Percentiles rank a stretch among this genome's conserved stretches.
These are phyloP conservation scores for Aspergillus fijiensis DNA, from an alignment of 2,329 filamentous ascomycete genomes.

Conservation along the genomic window DNA sequence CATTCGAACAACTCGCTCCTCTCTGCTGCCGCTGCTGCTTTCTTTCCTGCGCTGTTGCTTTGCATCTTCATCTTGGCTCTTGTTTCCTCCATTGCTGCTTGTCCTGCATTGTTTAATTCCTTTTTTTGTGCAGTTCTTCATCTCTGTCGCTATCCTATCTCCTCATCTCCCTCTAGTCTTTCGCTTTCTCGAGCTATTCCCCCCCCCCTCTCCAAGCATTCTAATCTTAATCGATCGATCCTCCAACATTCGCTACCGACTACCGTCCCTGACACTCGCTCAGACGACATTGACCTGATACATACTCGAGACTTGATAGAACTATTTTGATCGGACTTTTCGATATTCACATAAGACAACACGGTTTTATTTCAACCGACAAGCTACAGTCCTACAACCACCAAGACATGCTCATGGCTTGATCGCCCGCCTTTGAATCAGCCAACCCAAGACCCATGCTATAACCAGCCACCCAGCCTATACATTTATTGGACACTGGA, in stretches of 20 bases:
- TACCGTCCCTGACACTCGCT: slow-evolving; percentile 19
- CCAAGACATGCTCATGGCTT: background rate
- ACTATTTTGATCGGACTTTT: background rate
- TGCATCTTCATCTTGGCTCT: slow-evolving; percentile 9
- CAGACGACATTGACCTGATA: background rate
- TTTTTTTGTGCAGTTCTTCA: background rate
- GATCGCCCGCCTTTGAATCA: slow-evolving; percentile 2
- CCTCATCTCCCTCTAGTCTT: slow-evolving; percentile 4
- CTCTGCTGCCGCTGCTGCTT: slow-evolving; percentile 5
- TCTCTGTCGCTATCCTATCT: background rate
- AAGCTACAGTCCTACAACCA: background rate
- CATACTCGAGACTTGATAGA: background rate
- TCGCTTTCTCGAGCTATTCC: slow-evolving; percentile 6
- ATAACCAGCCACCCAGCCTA: background rate
- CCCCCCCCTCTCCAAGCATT: slow-evolving; percentile 10
- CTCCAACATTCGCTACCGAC: slow-evolving; percentile 14
- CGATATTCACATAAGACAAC: background rate
- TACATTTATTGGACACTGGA: slow-evolving; percentile 4
- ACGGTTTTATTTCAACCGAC: background rate
- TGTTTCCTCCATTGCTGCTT: slow-evolving; percentile 7
- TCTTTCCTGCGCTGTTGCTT: slow-evolving; percentile 12
- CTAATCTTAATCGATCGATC: slow-evolving; percentile 12
- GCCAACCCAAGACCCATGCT: slow-evolving; percentile 2
- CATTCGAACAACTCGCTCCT: slow-evolving; percentile 8
- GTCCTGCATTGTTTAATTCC: slow-evolving; percentile 1